Percentiles rank a stretch among this genome's conserved stretches.
These are phyloP conservation scores for Pleodorina starrii DNA, from an alignment of 139 green algal species.

Conservation along the genomic window DNA sequence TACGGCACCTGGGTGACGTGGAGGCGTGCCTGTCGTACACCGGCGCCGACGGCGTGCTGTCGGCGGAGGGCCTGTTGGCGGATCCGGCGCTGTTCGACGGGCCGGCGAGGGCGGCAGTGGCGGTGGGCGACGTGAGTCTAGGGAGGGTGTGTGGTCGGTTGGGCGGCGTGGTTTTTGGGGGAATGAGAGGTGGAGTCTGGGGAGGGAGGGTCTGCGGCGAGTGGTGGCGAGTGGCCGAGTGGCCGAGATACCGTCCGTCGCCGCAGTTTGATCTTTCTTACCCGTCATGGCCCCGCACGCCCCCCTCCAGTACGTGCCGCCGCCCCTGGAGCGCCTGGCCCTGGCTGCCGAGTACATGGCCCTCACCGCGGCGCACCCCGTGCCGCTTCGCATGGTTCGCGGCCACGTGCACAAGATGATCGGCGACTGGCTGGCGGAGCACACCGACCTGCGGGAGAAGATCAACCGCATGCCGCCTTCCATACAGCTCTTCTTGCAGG, in stretches of 20 bases:
- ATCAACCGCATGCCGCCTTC: conserved; percentile 66
- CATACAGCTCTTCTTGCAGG: conserved; percentile 27
- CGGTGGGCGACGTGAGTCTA: conserved; percentile 13
- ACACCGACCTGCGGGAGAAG: conserved; percentile 87
- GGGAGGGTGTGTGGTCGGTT: background rate
- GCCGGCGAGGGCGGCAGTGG: conserved; percentile 17
- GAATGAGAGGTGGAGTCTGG: too few relatives aligned
- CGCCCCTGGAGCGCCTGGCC: conserved; percentile 58
- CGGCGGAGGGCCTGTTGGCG: conserved; percentile 86
- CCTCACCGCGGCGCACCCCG: conserved; percentile 76
- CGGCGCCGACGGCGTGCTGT: conserved; percentile 89
- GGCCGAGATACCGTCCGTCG: too few relatives aligned
- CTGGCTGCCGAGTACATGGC: conserved; percentile 92
- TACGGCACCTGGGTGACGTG: conserved; percentile 80
- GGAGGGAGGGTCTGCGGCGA: too few relatives aligned
- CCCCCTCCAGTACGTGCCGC: conserved; percentile 47
- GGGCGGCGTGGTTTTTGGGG: too few relatives aligned
- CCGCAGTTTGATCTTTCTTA: too few relatives aligned
- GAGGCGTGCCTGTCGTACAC: conserved; percentile 84
- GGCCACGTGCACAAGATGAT: conserved; percentile 75
- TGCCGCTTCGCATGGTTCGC: conserved; percentile 89
- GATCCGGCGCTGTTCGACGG: conserved; percentile 89
- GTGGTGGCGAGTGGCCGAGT: too few relatives aligned
- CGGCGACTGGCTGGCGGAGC: conserved; percentile 88
- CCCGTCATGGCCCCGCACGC: too few relatives aligned